Evolutionary conservation across 129 eudicot species (phyloP).

Genomic region (Logfia minima): DNA sequence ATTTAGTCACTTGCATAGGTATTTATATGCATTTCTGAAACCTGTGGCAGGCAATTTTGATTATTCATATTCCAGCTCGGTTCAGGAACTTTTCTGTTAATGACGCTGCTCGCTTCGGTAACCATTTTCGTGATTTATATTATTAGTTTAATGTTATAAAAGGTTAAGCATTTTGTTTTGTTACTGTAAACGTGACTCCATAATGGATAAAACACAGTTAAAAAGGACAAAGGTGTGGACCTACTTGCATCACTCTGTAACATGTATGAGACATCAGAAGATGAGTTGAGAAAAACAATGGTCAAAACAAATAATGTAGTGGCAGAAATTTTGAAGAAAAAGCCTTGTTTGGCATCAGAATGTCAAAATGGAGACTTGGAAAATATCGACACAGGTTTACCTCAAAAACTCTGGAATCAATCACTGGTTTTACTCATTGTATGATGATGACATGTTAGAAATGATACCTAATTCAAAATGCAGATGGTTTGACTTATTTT

Average conservation of each 20-base stretch:
- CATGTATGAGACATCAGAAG: conserved; percentile 78
- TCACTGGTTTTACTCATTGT: background rate
- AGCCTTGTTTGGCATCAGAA: conserved; percentile 68
- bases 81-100: conserved; percentile 54
- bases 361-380: conserved; percentile 52
- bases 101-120: conserved; percentile 76
- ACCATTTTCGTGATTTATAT: conserved; percentile 13
- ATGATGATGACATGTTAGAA: background rate
- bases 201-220: conserved; percentile 45
- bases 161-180: background rate
- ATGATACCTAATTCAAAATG: conserved; percentile 8
- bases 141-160: background rate
- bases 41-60: conserved; percentile 75
- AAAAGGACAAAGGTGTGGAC: conserved; percentile 64
- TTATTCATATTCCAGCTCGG: conserved; percentile 77
- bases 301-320: conserved; percentile 67
- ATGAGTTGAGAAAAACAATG: conserved; percentile 66
- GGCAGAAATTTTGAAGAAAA: conserved; percentile 56
- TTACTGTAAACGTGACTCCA: conserved; percentile 5
- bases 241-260: conserved; percentile 84
- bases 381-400: conserved; percentile 61
- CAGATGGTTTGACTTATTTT: conserved; percentile 77
- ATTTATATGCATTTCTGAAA: conserved; percentile 7
- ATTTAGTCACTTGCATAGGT: background rate
- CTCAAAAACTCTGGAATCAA: background rate